Percentiles rank a stretch among this genome's conserved stretches.
Evolutionary conservation across 106 monocot genomes (phyloP).

Genomic region (Ottelia alismoides): DNA sequence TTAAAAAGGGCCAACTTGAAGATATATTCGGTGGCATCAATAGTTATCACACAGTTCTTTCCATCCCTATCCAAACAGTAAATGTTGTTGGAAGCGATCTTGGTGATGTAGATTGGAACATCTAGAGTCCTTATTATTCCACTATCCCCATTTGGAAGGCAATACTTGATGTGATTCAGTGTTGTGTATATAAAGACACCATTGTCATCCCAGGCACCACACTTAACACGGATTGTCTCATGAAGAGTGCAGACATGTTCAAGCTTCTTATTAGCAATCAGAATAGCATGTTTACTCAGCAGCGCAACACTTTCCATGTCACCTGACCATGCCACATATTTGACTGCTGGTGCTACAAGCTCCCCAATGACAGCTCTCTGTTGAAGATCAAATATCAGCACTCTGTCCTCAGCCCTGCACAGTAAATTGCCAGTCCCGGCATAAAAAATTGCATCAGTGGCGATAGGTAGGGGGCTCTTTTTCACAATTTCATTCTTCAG

Average conservation of each 20-base stretch:
- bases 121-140: conserved; percentile 82
- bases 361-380: conserved; percentile 65
- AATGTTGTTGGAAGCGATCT: conserved; percentile 44
- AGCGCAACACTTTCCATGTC: conserved; percentile 87
- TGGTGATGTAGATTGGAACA: conserved; percentile 70
- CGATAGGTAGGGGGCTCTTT: conserved; percentile 52
- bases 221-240: conserved; percentile 85
- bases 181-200: conserved; percentile 90
- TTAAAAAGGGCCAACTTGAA: conserved; percentile 76
- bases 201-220: conserved; percentile 96
- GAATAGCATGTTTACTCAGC: conserved; percentile 79
- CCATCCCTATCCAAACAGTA: conserved; percentile 83
- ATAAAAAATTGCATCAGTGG: conserved; percentile 71
- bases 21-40: conserved; percentile 85
- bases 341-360: conserved; percentile 56
- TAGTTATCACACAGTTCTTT: conserved; percentile 34
- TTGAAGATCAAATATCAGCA: conserved; percentile 71
- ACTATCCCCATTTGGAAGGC: conserved; percentile 81
- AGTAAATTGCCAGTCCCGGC: conserved; percentile 72
- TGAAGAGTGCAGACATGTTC: conserved; percentile 72
- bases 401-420: conserved; percentile 65
- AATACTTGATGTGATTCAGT: conserved; percentile 83
- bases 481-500: conserved; percentile 80
- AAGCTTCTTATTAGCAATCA: conserved; percentile 72
- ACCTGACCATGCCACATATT: conserved; percentile 70